Base-by-base conservation (phyloP, 495 filamentous ascomycete genomes). In the Penicillium psychrofluorescens region DNA sequence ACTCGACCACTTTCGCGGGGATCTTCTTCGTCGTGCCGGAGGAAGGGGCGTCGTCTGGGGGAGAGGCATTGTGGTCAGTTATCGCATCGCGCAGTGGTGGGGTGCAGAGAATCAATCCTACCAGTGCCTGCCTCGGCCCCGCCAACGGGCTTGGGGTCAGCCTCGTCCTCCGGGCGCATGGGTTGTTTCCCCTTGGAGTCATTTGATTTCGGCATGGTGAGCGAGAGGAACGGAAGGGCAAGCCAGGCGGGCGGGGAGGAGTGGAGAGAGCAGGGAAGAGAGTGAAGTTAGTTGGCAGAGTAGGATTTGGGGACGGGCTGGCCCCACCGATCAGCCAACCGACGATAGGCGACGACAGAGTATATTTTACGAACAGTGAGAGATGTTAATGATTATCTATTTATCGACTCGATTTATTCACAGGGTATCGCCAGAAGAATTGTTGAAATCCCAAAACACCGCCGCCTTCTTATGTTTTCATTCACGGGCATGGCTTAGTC, bases 121-220 rank as follows among this genome's bases (percentile, higher is more conserved):
- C 22, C 22, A 22, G 22, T 6, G 22, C 6, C 22, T 22, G 22
- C 22, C 22, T 39, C 22, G 14, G 37, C 34, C 12, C 37, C 33
- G 16, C 15, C 14, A 13, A 46, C 44, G 22, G 22, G 22, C 22
- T 22, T 22, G 22, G 22, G 22, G n/a, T 46, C 36, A 39, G 33
- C 10, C 16, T 59, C 38, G 48, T 53, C 35, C 11, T 64, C 51
- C 7, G 43, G 44, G 31, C 40, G 54, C 51, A 62, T 29, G 32
- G 66, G 61, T 33, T 57, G 61, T 40, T 72, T 72, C 46, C 63
- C 66, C 55, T 72, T 70, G 2, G 22, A 22, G 32, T 70, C 63
- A 37, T 63, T 54, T 11, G 61, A 48, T 38, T 70, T 64, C 27
- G 69, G 56, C 69, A 72, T 72, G 43, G 43, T 32, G 53, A 43